Conservation (phyloP, 345 rosid genomes). For the Salix suchowensis region DNA sequence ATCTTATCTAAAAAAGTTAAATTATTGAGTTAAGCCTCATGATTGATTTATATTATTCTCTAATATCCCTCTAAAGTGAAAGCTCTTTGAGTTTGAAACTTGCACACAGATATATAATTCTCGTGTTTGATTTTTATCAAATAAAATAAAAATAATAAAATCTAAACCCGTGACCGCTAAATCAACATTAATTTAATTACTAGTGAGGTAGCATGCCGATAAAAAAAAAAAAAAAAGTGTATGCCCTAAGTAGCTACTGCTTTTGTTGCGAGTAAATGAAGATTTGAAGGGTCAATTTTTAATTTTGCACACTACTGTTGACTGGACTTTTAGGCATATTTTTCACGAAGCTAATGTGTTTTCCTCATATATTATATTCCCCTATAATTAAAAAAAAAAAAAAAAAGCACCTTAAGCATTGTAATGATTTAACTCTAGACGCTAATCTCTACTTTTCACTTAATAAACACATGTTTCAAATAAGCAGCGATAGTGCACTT, state of each 20-base stretch:
- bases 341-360: background rate
- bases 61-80: too few species aligned
- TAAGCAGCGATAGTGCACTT: too few species aligned
- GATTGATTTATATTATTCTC: too few species aligned
- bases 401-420: background rate
- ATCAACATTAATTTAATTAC: background rate
- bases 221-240: background rate
- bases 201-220: background rate
- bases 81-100: too few species aligned
- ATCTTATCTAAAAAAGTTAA: too few species aligned
- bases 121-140: too few species aligned
- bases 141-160: too few species aligned
- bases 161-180: too few species aligned
- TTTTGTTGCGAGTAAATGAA: background rate
- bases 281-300: background rate
- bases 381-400: too few species aligned
- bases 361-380: background rate
- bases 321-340: background rate
- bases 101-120: fast-evolving
- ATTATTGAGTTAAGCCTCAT: fast-evolving
- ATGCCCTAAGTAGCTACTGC: background rate
- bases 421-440: background rate
- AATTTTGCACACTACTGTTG: background rate
- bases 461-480: background rate
- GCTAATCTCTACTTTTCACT: background rate